phyloP scores from a whole-genome alignment of 202 grass and related monocot species.

The Dendrocalamus latiflorus region DNA sequence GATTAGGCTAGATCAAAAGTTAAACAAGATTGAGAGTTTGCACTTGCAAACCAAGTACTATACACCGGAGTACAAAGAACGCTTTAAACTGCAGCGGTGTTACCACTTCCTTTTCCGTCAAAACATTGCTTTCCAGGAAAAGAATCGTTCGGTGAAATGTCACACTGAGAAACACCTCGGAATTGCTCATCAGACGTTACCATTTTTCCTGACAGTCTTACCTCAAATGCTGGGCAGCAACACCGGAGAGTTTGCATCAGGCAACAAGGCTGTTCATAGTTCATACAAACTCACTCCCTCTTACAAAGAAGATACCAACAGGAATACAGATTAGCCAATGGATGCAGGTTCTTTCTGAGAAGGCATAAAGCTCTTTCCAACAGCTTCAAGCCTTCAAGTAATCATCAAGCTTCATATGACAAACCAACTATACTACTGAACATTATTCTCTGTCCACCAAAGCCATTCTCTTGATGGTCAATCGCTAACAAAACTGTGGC shows the following conservation, averaged over 20 bases:
- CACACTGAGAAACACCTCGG: background rate
- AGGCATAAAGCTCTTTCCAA: too few relatives aligned
- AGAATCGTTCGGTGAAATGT: background rate
- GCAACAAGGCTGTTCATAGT: background rate
- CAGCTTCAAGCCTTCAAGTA: too few relatives aligned
- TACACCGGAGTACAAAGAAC: too few relatives aligned
- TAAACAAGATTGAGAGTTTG: background rate
- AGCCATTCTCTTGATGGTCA: background rate
- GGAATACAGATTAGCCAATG: background rate
- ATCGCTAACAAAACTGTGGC: too few relatives aligned
- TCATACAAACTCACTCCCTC: background rate
- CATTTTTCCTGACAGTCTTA: slow-evolving; percentile 15
- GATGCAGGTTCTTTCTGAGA: background rate
- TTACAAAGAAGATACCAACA: background rate
- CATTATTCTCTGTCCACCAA: background rate
- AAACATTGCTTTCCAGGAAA: background rate
- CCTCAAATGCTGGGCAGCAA: slow-evolving; percentile 14
- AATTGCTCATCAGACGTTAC: background rate
- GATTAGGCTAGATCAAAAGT: too few relatives aligned
- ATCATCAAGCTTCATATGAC: background rate
- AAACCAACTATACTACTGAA: background rate
- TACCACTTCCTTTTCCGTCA: background rate
- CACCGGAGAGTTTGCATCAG: background rate
- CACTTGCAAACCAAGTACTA: background rate
- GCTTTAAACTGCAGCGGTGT: background rate